These are phyloP conservation scores for Musa schizocarpa DNA, from an alignment of 176 grass and related monocot genomes.

Conservation along the genomic window DNA sequence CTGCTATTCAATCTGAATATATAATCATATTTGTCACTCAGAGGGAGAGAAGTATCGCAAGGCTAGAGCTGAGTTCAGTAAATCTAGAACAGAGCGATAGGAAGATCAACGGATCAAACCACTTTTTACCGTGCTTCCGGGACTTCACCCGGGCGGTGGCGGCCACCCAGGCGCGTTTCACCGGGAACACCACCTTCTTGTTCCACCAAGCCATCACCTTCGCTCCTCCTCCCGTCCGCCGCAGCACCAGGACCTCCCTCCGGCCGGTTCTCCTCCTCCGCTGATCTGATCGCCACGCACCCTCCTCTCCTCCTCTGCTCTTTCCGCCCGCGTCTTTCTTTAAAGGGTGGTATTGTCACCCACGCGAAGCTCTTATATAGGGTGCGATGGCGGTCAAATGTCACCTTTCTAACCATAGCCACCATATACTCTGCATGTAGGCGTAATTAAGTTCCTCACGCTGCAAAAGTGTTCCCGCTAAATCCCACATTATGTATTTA, in stretches of 20 bases:
- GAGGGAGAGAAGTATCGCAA: background rate
- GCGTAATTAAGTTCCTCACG: too few relatives aligned
- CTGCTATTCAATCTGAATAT: too few relatives aligned
- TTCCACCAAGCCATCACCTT: conserved; percentile 59
- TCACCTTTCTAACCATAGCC: background rate
- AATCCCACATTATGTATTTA: too few relatives aligned
- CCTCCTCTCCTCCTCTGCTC: background rate
- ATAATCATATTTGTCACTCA: too few relatives aligned
- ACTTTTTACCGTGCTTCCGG: conserved; percentile 43
- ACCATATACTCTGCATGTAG: too few relatives aligned
- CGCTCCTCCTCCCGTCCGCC: background rate
- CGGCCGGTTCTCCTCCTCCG: background rate
- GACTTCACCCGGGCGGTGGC: conserved; percentile 46
- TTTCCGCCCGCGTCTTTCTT: background rate
- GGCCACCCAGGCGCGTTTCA: conserved; percentile 51
- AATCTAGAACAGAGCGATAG: background rate
- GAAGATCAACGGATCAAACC: too few relatives aligned
- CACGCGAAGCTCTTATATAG: background rate
- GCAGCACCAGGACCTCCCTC: background rate
- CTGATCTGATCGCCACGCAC: background rate
- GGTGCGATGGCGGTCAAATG: background rate
- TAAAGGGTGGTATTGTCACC: background rate
- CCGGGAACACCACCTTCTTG: conserved; percentile 66
- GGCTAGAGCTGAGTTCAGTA: background rate
- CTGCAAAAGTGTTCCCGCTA: too few relatives aligned